Evolutionary conservation across 2,329 filamentous ascomycete genomes (phyloP).

Genomic region (Periconia sp.): DNA sequence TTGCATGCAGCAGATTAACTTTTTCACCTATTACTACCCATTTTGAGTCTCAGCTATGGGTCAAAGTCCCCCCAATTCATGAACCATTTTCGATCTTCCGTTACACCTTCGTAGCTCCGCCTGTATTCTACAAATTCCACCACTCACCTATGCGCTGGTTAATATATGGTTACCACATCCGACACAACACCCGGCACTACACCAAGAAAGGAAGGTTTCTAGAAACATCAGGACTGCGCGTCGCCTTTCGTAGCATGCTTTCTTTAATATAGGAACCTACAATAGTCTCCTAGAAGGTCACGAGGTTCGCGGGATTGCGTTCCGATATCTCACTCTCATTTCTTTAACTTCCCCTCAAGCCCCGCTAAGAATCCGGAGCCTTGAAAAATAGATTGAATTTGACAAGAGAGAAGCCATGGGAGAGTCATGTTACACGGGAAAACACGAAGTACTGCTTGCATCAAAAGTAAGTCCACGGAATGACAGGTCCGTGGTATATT

Average conservation of each 20-base stretch:
- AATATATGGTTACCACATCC: conserved; percentile 2
- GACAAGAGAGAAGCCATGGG: conserved; percentile 1
- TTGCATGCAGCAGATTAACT: too few species aligned
- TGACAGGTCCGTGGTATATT: conserved; percentile 15
- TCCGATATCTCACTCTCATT: conserved; percentile 12
- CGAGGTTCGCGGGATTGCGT: conserved; percentile 11
- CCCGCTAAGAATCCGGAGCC: conserved; percentile 2
- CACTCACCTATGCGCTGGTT: conserved; percentile 13
- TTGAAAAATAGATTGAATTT: conserved; percentile 12
- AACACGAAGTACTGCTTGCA: conserved; percentile 4
- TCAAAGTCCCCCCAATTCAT: too few species aligned
- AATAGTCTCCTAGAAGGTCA: conserved; percentile 10
- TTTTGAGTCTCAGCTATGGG: too few species aligned
- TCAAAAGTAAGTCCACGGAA: conserved; percentile 5
- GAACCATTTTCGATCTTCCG: too few species aligned
- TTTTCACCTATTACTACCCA: too few species aligned
- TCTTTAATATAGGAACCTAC: conserved; percentile 2
- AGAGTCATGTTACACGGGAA: conserved; percentile 7
- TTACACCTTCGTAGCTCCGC: too few species aligned
- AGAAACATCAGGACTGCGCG: too few species aligned
- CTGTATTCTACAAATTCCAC: conserved; percentile 11
- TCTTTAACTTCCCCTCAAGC: conserved; percentile 7
- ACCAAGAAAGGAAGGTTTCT: conserved; percentile 13
- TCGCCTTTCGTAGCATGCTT: not conserved
- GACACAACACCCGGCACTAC: conserved; percentile 9